Evolutionary conservation across 2,329 filamentous ascomycete species (phyloP), one percentile per base, ranked within the genome.

Genomic region (Mollisiaceae sp.): DNA sequence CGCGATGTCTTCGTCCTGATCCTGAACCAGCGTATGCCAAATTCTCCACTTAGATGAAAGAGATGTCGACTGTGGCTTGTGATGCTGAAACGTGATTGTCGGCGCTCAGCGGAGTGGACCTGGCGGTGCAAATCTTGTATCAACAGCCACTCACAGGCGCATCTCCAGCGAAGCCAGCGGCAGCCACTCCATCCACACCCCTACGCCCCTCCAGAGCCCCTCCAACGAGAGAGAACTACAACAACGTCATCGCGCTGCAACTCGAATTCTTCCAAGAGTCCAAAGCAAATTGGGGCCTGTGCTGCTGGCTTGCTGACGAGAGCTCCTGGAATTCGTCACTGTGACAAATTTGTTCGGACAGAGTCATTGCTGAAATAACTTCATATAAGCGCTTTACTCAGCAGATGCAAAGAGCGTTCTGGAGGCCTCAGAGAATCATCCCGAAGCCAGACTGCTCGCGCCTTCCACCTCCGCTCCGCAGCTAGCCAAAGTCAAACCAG

Each of bases 31-130:
- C 12, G 38, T 14, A 12, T 14, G 54, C 20, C 45, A 36, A 20
- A 62, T 54, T 36, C 43, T 20, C 43, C 43, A 45, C 43, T 50
- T 2, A 50, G 9, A 50, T n/a, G 24, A 55, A 35, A 59, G 47
- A 47, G 36, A 60, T 64, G 62, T 56, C 62, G 62, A 64, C 62
- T 56, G 62, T 64, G 62, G 62, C 62, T 64, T 64, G 55, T 43
- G 35, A 4, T 54, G 14, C 59, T 61, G 47, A 61, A 61, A 61
- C 59, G 36, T 55, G 55, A 57, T 39, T 38, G 55, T 57, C 54
- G 27, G 11, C 22, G 8, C 12, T n/a, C 18, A 56, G 14, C 35
- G n/a, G 8, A 38, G 52, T 38, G 24, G 52, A 36, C 32, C 50
- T 4, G 14, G 11, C 9, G 27, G 9, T 20, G 15, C 32, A 18